A percentile compares a stretch with the other conserved stretches of the same genome.
Conservation (phyloP, 192 early-diverging fungal species). For the Fimicolochytrium jonesii region DNA sequence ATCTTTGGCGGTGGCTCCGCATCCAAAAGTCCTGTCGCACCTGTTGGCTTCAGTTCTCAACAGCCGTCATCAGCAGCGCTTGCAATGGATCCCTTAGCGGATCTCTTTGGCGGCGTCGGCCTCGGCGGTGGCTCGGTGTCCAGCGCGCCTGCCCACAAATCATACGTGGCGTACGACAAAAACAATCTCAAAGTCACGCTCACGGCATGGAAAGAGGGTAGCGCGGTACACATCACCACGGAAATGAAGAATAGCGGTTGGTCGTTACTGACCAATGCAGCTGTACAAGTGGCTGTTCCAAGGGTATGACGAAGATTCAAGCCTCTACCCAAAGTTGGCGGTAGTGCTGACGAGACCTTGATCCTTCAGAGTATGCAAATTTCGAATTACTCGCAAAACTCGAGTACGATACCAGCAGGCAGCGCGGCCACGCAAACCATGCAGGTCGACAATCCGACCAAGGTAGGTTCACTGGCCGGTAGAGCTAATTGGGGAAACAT, state of each 20-base stretch:
- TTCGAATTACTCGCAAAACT: conserved; percentile 75
- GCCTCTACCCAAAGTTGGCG: no score
- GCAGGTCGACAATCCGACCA: conserved; percentile 80
- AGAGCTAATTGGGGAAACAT: no score
- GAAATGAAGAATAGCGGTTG: conserved; percentile 61
- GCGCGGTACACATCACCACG: conserved; percentile 60
- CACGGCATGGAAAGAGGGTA: conserved; percentile 63
- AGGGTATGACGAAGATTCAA: no score
- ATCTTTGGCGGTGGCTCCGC: conserved; percentile 43
- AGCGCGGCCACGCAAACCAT: conserved; percentile 71
- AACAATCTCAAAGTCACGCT: conserved; percentile 76
- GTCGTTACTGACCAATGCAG: conserved; percentile 57
- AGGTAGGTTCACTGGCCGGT: conserved; percentile 27
- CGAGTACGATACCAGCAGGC: conserved; percentile 58
- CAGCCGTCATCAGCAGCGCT: conserved; percentile 23
- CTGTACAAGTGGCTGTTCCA: conserved; percentile 91
- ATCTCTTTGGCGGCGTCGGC: conserved; percentile 67
- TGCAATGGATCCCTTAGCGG: conserved; percentile 47
- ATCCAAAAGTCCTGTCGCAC: conserved; percentile 4
- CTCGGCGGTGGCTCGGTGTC: conserved; percentile 4
- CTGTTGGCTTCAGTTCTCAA: conserved; percentile 9
- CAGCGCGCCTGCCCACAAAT: conserved; percentile 4
- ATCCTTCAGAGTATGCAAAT: conserved; percentile 73
- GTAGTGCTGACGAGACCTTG: no score
- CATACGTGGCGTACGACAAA: conserved; percentile 68